phyloP scores from a whole-genome alignment of 805 yeast species.

The Starmerella potacharoeniae region DNA sequence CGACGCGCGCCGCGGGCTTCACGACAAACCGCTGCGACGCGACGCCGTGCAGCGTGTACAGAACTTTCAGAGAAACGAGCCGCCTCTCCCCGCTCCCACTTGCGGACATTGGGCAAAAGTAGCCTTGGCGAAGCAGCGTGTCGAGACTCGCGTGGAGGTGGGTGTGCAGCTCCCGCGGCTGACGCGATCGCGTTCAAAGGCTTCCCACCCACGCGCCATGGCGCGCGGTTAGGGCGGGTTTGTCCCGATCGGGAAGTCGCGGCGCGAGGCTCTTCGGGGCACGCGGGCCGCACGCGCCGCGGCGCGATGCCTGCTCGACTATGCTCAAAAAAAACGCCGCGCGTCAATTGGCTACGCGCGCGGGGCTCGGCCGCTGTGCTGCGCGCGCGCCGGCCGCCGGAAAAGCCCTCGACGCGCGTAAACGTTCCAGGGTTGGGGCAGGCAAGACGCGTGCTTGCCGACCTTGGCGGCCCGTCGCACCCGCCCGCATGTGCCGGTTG shows the following conservation, averaged over 20 bases:
- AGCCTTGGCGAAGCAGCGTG: not conserved
- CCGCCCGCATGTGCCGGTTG: too few relatives aligned
- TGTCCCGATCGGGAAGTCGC: not conserved
- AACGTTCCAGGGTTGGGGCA: too few relatives aligned
- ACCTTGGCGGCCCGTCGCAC: too few relatives aligned
- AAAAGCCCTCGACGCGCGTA: not conserved
- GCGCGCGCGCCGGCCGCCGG: not conserved
- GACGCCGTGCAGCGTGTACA: constrained; percentile 30
- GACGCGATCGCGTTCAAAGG: not conserved
- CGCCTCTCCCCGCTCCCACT: not conserved
- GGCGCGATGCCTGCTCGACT: not conserved
- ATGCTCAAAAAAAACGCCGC: not conserved
- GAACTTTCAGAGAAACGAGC: constrained; percentile 26
- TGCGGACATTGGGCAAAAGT: not conserved
- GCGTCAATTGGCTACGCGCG: not conserved
- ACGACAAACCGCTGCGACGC: constrained; percentile 29
- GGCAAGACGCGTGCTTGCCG: too few relatives aligned
- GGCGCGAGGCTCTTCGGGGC: not conserved
- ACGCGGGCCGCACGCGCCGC: too few relatives aligned
- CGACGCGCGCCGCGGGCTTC: constrained; percentile 21
- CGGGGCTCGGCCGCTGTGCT: not conserved
- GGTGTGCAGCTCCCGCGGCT: not conserved
- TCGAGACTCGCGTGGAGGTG: not conserved
- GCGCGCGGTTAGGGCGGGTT: not conserved
- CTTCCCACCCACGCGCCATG: not conserved